Percentiles rank a stretch among this genome's conserved stretches.
These are phyloP conservation scores for Aschersonia sp. DNA, from an alignment of 2,329 filamentous ascomycete species.

Conservation along the genomic window DNA sequence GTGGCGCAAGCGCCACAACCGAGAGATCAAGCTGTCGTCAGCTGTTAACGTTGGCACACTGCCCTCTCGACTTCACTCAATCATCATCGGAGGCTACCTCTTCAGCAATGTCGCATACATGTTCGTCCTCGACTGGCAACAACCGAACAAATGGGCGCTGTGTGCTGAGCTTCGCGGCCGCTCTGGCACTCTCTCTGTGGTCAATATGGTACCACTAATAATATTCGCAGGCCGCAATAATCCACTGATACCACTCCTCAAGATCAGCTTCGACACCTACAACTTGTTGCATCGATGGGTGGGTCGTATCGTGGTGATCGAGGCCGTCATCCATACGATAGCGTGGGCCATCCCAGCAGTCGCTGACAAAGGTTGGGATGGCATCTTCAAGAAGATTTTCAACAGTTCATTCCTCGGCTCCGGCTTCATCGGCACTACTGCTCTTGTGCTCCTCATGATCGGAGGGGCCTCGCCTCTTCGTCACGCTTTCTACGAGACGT, in stretches of 20 bases:
- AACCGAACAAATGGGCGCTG: constrained; percentile 45
- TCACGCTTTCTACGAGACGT: constrained; percentile 95
- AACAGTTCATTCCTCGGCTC: constrained; percentile 50
- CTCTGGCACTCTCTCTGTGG: constrained; percentile 65
- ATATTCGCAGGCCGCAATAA: constrained; percentile 89
- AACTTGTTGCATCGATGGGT: constrained; percentile 64
- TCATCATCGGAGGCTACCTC: constrained; percentile 42
- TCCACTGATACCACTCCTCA: constrained; percentile 65
- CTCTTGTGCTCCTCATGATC: constrained; percentile 52
- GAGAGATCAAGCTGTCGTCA: constrained; percentile 47
- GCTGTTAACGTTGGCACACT: constrained; percentile 47
- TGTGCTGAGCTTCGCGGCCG: constrained; percentile 75
- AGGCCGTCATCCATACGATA: constrained; percentile 53
- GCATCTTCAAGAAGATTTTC: constrained; percentile 37
- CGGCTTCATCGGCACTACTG: constrained; percentile 44
- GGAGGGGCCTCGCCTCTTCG: constrained; percentile 66
- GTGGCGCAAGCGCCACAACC: constrained; percentile 51
- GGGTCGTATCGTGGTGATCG: constrained; percentile 56
- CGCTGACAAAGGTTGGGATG: constrained; percentile 46
- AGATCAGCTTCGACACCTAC: constrained; percentile 92
- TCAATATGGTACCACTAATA: constrained; percentile 87
- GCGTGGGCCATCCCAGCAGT: constrained; percentile 63
- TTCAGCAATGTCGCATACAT: constrained; percentile 49
- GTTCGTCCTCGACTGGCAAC: constrained; percentile 44
- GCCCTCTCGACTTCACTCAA: constrained; percentile 47